Evolutionary conservation across 1,284 basidiomycete species (phyloP).

Genomic region (Cryptococcus sp.): DNA sequence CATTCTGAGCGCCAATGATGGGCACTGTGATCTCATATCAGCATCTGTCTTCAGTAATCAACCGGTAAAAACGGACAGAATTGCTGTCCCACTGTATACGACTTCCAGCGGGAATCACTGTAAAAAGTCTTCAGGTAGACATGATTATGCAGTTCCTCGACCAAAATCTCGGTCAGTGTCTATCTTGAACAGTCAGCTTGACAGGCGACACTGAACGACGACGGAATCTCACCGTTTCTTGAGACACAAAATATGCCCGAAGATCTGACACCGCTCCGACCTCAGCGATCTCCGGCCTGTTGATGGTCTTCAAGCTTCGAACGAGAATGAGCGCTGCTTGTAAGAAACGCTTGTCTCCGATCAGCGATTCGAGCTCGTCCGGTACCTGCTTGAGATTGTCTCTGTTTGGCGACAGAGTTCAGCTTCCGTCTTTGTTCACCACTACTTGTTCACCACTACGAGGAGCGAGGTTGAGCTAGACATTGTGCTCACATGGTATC

Average conservation of each 20-base stretch:
- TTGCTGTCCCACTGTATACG: slow-evolving; percentile 79
- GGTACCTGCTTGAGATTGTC: slow-evolving; percentile 89
- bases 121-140: slow-evolving; percentile 97
- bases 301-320: slow-evolving; percentile 84
- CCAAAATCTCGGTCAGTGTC: slow-evolving; percentile 86
- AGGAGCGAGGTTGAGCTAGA: neutral
- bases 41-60: neutral
- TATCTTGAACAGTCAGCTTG: slow-evolving; percentile 42
- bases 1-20: slow-evolving; percentile 15
- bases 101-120: slow-evolving; percentile 88
- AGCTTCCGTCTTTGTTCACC: too few species aligned
- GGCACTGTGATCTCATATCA: slow-evolving; percentile 16
- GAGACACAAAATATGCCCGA: slow-evolving; percentile 77
- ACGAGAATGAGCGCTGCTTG: slow-evolving; percentile 88
- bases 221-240: slow-evolving; percentile 73
- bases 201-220: neutral
- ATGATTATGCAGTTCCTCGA: slow-evolving; percentile 96
- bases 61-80: slow-evolving; percentile 60
- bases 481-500: slow-evolving; percentile 76
- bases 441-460: neutral
- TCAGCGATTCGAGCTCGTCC: slow-evolving; percentile 87
- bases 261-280: slow-evolving; percentile 91
- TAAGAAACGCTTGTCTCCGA: slow-evolving; percentile 91
- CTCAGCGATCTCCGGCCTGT: slow-evolving; percentile 88
- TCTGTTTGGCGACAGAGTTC: slow-evolving; percentile 54